Evolutionary conservation across 805 yeast genomes (phyloP).

Genomic region (Blastobotrys chiropterorum): DNA sequence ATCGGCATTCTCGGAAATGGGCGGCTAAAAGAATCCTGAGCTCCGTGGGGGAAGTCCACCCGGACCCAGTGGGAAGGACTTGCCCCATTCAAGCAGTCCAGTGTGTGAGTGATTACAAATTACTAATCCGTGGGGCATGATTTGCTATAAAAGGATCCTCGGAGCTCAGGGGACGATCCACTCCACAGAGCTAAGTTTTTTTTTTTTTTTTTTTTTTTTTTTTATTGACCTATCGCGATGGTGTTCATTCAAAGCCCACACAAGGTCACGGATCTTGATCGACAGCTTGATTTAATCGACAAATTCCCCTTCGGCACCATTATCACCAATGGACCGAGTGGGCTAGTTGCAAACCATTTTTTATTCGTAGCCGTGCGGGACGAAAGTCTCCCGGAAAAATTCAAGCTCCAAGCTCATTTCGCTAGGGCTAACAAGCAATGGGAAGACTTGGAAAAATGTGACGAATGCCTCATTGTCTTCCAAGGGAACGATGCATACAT

Average conservation of each 20-base stretch:
- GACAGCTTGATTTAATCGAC: slow-evolving; percentile 34
- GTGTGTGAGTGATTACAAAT: too few species aligned
- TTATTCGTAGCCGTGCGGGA: slow-evolving; percentile 47
- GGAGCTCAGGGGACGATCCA: too few species aligned
- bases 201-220: too few species aligned
- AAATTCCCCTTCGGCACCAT: slow-evolving; percentile 49
- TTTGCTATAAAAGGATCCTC: background rate
- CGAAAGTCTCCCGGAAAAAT: slow-evolving; percentile 21
- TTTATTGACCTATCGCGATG: too few species aligned
- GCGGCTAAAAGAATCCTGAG: too few species aligned
- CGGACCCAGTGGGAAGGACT: too few species aligned
- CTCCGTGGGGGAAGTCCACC: too few species aligned
- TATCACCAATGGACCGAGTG: slow-evolving; percentile 28
- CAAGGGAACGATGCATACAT: slow-evolving; percentile 46
- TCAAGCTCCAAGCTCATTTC: slow-evolving; percentile 45
- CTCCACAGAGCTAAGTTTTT: too few species aligned
- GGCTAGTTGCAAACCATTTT: slow-evolving; percentile 48
- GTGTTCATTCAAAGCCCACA: background rate
- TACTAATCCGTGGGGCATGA: background rate
- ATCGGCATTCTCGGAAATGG: too few species aligned
- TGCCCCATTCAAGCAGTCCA: too few species aligned
- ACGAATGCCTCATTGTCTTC: slow-evolving; percentile 46
- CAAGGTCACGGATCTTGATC: background rate
- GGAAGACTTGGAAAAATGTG: slow-evolving; percentile 25
- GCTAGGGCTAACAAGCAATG: slow-evolving; percentile 49